Evolutionary conservation across 192 early-diverging fungal genomes (phyloP).

Genomic region (Umbelopsis sp.): DNA sequence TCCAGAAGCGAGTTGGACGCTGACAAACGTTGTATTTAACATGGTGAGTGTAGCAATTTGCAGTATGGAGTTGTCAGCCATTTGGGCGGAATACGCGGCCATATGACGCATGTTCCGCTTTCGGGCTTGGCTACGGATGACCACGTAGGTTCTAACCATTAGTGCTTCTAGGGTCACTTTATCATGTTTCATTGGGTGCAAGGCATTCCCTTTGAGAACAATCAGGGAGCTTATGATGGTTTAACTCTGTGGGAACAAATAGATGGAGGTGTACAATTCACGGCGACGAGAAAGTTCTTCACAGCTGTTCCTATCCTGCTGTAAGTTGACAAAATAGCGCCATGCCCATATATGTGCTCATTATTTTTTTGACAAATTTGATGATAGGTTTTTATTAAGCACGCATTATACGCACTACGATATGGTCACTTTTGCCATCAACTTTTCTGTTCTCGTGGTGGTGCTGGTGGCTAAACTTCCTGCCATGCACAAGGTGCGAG

Average conservation of each 20-base stretch:
- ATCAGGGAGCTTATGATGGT: slow-evolving; percentile 91
- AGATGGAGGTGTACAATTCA: slow-evolving; percentile 96
- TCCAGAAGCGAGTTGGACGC: slow-evolving; percentile 93
- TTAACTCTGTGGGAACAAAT: slow-evolving; percentile 99
- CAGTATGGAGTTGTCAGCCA: background rate
- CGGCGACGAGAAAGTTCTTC: slow-evolving; percentile 97
- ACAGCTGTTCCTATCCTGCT: slow-evolving; percentile 92
- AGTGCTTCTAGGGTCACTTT: slow-evolving; percentile 73
- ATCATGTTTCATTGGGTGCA: slow-evolving; percentile 98
- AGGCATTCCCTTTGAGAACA: slow-evolving; percentile 93
- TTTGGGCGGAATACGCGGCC: background rate
- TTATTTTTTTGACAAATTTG: background rate
- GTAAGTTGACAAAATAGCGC: slow-evolving; percentile 60
- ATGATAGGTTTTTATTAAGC: slow-evolving; percentile 80
- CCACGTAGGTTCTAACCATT: too few species aligned
- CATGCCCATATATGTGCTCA: background rate
- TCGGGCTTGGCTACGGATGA: too few species aligned
- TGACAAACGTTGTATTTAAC: slow-evolving; percentile 93
- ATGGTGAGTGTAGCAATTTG: slow-evolving; percentile 53
- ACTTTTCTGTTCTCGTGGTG: slow-evolving; percentile 81
- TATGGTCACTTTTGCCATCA: slow-evolving; percentile 86
- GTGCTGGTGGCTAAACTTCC: slow-evolving; percentile 94
- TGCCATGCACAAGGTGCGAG: slow-evolving; percentile 82
- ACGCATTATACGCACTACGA: slow-evolving; percentile 98
- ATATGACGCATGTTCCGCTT: too few species aligned